Evolutionary conservation across 2,329 filamentous ascomycete genomes (phyloP), one percentile per base, ranked within the genome.

Genomic region (Clarireedia paspali): DNA sequence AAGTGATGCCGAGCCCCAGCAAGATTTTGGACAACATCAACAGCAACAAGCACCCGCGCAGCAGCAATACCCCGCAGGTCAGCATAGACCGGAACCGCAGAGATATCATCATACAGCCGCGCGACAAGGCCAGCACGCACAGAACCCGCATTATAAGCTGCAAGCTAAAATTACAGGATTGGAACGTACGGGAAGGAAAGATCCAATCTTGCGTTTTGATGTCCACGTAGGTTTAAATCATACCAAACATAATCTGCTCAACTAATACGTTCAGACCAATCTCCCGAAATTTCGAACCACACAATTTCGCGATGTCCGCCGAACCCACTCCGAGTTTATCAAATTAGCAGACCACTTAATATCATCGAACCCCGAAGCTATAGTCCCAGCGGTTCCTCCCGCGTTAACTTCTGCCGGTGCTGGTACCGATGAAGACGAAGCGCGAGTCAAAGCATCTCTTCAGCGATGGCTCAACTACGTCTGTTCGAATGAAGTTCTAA

Each of bases 251-350:
- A 3, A 3, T 3, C 6, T 26, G 6, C 24, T 47, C 12, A 47
- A 27, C 63, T 68, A 54, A 68, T 40, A 7, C 12, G 26, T 26
- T 55, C 20, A 99, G 94, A 99, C 94, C 62, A 99, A 99, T 73
- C 87, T 99, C n/a, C 91, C 92, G 53, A 92, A 92, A 64, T 99
- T 96, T 73, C 84, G 94, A 66, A 99, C 94, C 0, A 99, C 94
- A 5, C 94, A 99, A 71, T 99, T 96, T 74, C 91, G 94, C 68
- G 94, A 99, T 72, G 91, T 99, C 63, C 88, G 94, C 65, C 89
- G 94, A 59, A 87, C 95, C 59, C 94, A 99, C 73, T 91, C 89
- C 48, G 94, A 99, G 70, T 99, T 99, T 67, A 80, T 89, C 62
- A 99, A 97, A 73, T 85, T 99, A n/a, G 90, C 88, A 55, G 89